Base-by-base conservation (phyloP, 169 alveolate species). In the Sarcocystis neurona region DNA sequence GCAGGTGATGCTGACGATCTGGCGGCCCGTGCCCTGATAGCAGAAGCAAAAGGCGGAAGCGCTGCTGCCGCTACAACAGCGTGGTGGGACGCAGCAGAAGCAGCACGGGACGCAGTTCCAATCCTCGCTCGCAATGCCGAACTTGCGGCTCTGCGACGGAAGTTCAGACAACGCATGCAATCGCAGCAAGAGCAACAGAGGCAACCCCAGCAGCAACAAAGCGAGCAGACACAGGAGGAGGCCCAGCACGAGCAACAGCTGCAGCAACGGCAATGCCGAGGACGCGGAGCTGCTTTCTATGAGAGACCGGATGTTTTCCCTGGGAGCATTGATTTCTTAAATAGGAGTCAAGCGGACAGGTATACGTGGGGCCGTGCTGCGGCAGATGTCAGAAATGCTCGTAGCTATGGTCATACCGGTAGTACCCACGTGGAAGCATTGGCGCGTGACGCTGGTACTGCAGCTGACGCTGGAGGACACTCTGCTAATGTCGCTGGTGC, bases 151-250 rank as follows among this genome's bases (percentile, higher is more conserved):
- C 56, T 84, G 30, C 63, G 89, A 20, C 34, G 72, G 43, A 5
- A 41, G n/a, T 66, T 66, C 53, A 18, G 50, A 15, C 75, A 30
- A n/a, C 66, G 77, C 34, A 27, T 58, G 5, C 0, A 20, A 46
- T 68, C 10, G 85, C 34, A 27, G 27, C 41, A 68, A 8, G 30
- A 44, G 39, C 85, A 66, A 15, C 78, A 30, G 39, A 12, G 44
- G 80, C 80, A 72, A n/a, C 80, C n/a, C 50, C 46, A 66, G 53
- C 82, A 74, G n/a, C 82, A 74, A 32, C 56, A 32, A 44, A 53
- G 20, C 70, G 18, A 27, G 77, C 75, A 48, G 75, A 34, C 18
- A 66, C 85, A 77, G 85, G 56, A 39, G 8, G 34, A 5, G n/a
- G n/a, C n/a, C n/a, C n/a, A n/a, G n/a, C n/a, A n/a, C n/a, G n/a